A percentile compares a stretch with the other conserved stretches of the same genome.
These are phyloP conservation scores for Fonsecaea monophora DNA, from an alignment of 2,329 filamentous ascomycete genomes.

Conservation along the genomic window DNA sequence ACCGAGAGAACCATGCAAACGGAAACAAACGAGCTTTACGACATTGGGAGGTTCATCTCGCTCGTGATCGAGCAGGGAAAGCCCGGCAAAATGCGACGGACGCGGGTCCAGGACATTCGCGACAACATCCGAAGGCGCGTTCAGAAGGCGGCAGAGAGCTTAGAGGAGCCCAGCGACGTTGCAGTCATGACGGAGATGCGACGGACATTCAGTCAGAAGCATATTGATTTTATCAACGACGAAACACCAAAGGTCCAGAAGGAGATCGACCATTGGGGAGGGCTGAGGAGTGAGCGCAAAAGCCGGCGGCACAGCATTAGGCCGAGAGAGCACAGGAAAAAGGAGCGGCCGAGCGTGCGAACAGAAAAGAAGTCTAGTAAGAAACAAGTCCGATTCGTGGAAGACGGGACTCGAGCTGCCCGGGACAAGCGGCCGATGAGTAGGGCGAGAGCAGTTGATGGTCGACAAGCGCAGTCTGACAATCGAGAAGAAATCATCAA, in stretches of 20 bases:
- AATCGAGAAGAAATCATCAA: conserved; percentile 16
- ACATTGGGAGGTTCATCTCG: conserved; percentile 29
- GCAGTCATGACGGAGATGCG: conserved; percentile 12
- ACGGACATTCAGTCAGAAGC: conserved; percentile 14
- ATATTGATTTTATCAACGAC: conserved; percentile 15
- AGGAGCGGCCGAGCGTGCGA: not conserved
- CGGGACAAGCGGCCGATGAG: conserved; percentile 8
- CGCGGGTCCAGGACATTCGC: conserved; percentile 30
- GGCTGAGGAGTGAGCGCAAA: conserved; percentile 2
- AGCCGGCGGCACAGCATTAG: conserved; percentile 12
- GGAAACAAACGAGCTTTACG: conserved; percentile 31
- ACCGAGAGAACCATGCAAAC: conserved; percentile 18
- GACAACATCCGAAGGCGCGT: conserved; percentile 33
- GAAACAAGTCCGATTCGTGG: conserved; percentile 26
- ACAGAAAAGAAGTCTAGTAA: not conserved
- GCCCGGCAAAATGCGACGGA: conserved; percentile 26
- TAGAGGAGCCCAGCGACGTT: conserved; percentile 8
- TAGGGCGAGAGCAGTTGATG: conserved; percentile 13
- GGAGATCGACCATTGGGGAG: conserved; percentile 17
- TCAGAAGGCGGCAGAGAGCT: not conserved
- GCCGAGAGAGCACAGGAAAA: conserved; percentile 5
- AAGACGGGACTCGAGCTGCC: not conserved
- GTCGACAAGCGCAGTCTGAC: conserved; percentile 19
- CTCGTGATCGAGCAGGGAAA: conserved; percentile 28
- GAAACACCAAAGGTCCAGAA: conserved; percentile 23